Percentiles rank a stretch among this genome's conserved stretches.
These are phyloP conservation scores for Petasospora fabianii DNA, from an alignment of 1,139 yeast genomes.

Conservation along the genomic window DNA sequence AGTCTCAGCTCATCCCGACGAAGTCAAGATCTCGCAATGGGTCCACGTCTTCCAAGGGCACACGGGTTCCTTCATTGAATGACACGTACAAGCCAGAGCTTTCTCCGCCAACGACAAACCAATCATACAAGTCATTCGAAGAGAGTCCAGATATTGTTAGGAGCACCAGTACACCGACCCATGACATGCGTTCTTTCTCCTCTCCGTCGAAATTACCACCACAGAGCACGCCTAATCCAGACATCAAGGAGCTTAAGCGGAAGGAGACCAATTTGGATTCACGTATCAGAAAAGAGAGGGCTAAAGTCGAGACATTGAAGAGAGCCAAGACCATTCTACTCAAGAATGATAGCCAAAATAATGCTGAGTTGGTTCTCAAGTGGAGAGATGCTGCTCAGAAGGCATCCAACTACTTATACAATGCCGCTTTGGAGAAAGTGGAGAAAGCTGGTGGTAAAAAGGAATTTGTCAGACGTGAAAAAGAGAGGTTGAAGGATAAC, in stretches of 20 bases:
- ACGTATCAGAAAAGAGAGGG: constrained; percentile 27
- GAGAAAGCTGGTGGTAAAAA: constrained; percentile 43
- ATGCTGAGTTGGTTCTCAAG: constrained; percentile 33
- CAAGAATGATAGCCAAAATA: constrained; percentile 27
- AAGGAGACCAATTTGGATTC: constrained; percentile 27
- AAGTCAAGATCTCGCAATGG: constrained; percentile 26
- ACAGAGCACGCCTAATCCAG: constrained; percentile 8
- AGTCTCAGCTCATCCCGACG: constrained; percentile 21
- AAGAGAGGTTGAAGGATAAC: constrained; percentile 32
- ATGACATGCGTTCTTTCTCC: constrained; percentile 5
- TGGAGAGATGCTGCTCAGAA: constrained; percentile 44
- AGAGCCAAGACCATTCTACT: constrained; percentile 34
- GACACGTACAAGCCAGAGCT: constrained; percentile 29
- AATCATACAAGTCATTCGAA: constrained; percentile 11
- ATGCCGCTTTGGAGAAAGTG: constrained; percentile 39
- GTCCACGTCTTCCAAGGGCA: constrained; percentile 8
- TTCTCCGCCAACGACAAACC: constrained; percentile 24
- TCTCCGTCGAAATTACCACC: constrained; percentile 21
- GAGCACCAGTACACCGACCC: constrained; percentile 2
- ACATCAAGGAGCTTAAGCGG: constrained; percentile 15
- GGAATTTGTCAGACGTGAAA: constrained; percentile 35
- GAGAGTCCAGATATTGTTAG: constrained; percentile 4
- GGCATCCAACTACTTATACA: constrained; percentile 40
- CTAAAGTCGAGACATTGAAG: constrained; percentile 31
- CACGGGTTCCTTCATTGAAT: constrained; percentile 24